These are phyloP conservation scores for Apophysomyces ossiformis DNA, from an alignment of 371 early-diverging fungal genomes.

Conservation along the genomic window DNA sequence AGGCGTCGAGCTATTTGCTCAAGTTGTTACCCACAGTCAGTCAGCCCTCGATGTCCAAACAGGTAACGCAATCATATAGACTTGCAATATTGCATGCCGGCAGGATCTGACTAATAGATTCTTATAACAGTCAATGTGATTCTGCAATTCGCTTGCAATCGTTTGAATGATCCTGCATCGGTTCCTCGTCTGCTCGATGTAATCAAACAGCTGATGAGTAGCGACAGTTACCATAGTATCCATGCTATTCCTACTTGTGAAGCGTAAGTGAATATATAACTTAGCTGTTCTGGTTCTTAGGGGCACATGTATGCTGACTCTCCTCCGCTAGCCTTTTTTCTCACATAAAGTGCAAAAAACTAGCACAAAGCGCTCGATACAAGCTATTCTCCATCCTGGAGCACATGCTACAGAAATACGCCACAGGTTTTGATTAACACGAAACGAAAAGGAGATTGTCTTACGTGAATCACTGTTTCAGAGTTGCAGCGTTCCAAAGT, in stretches of 20 bases:
- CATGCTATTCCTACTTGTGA: slow-evolving; percentile 11
- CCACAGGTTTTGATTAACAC: slow-evolving; percentile 17
- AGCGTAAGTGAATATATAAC: neutral
- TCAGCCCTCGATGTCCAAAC: slow-evolving; percentile 22
- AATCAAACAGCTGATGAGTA: slow-evolving; percentile 4
- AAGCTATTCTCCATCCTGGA: slow-evolving; percentile 26
- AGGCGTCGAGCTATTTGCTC: slow-evolving; percentile 38
- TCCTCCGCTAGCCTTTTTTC: slow-evolving; percentile 22
- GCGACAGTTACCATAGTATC: neutral
- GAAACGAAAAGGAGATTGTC: neutral
- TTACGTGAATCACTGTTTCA: slow-evolving; percentile 5
- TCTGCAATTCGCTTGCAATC: slow-evolving; percentile 17
- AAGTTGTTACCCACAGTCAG: slow-evolving; percentile 34
- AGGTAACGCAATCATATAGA: slow-evolving; percentile 21
- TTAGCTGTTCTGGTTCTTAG: neutral
- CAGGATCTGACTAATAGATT: neutral
- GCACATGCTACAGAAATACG: slow-evolving; percentile 25
- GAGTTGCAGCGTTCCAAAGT: slow-evolving; percentile 31
- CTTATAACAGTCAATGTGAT: slow-evolving; percentile 11
- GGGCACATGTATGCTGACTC: neutral
- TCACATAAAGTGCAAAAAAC: slow-evolving; percentile 22
- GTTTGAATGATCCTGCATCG: slow-evolving; percentile 8
- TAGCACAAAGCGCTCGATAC: slow-evolving; percentile 26
- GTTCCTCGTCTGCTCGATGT: slow-evolving; percentile 1
- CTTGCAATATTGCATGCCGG: neutral